Evolutionary conservation across 768 basidiomycete genomes (phyloP), one percentile per base, ranked within the genome.

Genomic region (Collybia sordida): DNA sequence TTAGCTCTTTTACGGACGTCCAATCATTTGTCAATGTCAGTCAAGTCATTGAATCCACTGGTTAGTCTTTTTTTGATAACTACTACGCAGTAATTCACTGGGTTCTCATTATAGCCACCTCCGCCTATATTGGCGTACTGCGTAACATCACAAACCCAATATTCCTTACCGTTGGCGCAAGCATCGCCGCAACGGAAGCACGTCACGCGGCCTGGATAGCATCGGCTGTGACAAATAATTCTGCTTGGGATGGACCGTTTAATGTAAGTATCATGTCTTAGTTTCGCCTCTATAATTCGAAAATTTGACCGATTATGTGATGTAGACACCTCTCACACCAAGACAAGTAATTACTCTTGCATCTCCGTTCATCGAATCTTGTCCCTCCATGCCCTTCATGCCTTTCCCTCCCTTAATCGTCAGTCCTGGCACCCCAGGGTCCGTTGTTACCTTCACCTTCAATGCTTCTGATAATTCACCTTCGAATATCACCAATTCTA

Each of bases 81-180:
- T n/a, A 19, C 15, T 6, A n/a, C 8, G n/a, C 6, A 11, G 6
- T 24, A 18, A 12, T 0, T 21, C 40, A 4, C 24, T 37, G 7
- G 31, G 3, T 40, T 9, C 19, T 19, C 8, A 3, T 36, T 12
- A 22, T 21, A 55, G 71, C 72, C 47, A 68, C 68, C 9, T 70
- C 74, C 9, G 77, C 79, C 21, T 82, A 81, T 63, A 64, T 74
- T 18, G 80, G 78, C 25, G 73, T 77, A n/a, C 70, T 73, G 2
- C 61, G 62, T 35, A 65, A 61, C 47, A 66, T 81, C 51, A 54
- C 63, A 19, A 64, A 69, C 52, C 60, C 67, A 47, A 69, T 62
- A 17, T 67, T 67, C 57, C 53, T 73, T 15, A 70, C 73, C 21
- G 73, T 72, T 23, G 77, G 77, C 17, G 80, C 69, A 6, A 70